These are phyloP conservation scores for Lagenidium giganteum DNA, from an alignment of 352 stramenopile species.

Conservation along the genomic window DNA sequence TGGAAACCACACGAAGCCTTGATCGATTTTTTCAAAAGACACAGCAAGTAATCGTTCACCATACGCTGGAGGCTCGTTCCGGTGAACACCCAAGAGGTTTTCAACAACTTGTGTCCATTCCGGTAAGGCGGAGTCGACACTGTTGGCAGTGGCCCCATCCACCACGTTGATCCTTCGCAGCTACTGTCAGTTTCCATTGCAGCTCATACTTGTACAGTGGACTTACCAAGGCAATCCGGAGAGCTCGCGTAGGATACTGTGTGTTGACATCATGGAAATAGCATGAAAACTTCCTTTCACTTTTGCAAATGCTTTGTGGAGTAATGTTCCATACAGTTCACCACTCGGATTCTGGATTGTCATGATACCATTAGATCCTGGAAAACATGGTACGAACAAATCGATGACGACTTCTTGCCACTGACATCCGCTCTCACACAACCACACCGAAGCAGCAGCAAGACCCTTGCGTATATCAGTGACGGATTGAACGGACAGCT, in stretches of 20 bases:
- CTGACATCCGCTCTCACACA: constrained; percentile 23
- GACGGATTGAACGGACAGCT: background rate
- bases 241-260: constrained; percentile 34
- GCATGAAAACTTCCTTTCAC: constrained; percentile 33
- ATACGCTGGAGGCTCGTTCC: no score
- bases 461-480: background rate
- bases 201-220: constrained; percentile 4
- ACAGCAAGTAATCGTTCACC: no score
- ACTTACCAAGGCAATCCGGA: constrained; percentile 36
- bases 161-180: no score
- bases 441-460: constrained; percentile 6
- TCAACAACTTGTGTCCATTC: no score
- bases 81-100: no score
- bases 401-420: constrained; percentile 28
- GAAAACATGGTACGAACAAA: constrained; percentile 34
- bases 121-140: no score
- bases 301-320: constrained; percentile 65
- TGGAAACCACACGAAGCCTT: no score
- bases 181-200: no score
- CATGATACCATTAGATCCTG: constrained; percentile 26
- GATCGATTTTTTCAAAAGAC: no score
- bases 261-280: constrained; percentile 16
- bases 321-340: constrained; percentile 29
- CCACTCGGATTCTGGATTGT: constrained; percentile 13
- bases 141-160: no score